These are phyloP conservation scores for Solanum verrucosum DNA, from an alignment of 257 asterid species.

Conservation along the genomic window DNA sequence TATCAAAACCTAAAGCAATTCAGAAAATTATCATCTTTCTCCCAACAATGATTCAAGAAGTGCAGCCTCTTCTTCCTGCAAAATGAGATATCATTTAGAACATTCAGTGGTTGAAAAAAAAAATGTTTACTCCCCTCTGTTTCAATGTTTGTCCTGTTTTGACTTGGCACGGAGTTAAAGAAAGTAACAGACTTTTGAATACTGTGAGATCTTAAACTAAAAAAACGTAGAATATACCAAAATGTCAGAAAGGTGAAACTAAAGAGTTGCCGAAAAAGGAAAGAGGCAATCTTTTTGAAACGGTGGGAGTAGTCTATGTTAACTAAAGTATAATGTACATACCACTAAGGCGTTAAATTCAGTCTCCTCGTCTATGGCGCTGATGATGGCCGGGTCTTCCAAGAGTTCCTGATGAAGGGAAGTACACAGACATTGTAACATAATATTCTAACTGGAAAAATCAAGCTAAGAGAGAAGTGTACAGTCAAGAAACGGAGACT, in stretches of 20 bases:
- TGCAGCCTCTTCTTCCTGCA: slow-evolving; percentile 94
- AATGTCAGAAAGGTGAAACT: neutral
- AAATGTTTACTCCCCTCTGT: neutral
- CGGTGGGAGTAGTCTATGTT: neutral
- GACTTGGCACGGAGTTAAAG: neutral
- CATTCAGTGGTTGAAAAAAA: slow-evolving; percentile 3
- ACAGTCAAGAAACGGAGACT: neutral
- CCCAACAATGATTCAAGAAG: slow-evolving; percentile 83
- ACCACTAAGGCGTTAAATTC: slow-evolving; percentile 99
- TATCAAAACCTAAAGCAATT: neutral
- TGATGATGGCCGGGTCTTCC: slow-evolving; percentile 77
- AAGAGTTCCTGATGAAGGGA: slow-evolving; percentile 60
- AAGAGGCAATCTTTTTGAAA: neutral
- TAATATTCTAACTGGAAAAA: neutral
- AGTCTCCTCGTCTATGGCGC: slow-evolving; percentile 93
- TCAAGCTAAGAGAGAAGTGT: neutral
- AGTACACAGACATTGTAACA: neutral
- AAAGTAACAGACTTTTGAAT: neutral
- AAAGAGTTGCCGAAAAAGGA: neutral
- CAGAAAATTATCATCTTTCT: slow-evolving; percentile 28
- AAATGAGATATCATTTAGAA: neutral
- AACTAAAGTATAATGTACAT: slow-evolving; percentile 13
- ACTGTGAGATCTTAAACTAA: neutral
- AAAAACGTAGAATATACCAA: neutral
- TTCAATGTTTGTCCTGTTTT: neutral